Evolutionary conservation across 345 rosid genomes (phyloP).

Genomic region (Euphorbia pulcherrima): DNA sequence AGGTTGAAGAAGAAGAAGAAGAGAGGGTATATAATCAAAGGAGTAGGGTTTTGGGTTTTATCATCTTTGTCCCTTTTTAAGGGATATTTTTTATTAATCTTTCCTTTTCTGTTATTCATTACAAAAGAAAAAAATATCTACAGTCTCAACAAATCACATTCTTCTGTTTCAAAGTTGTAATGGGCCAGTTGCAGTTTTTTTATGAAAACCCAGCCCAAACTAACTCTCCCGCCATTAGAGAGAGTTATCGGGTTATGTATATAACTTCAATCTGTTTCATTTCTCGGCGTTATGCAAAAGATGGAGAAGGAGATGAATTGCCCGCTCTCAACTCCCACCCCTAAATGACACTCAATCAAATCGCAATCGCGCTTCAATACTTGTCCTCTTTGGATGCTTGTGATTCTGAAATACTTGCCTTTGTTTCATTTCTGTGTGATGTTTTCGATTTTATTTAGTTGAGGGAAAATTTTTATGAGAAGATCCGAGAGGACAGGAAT

Average conservation of each 20-base stretch:
- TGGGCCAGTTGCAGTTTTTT: neutral
- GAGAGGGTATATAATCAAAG: neutral
- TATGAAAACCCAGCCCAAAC: neutral
- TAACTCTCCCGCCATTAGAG: neutral
- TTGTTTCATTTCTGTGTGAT: neutral
- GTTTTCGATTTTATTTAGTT: slow-evolving; percentile 37
- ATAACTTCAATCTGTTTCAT: neutral
- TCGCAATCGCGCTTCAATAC: slow-evolving; percentile 38
- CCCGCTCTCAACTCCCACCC: slow-evolving; percentile 2
- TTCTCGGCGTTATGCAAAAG: neutral
- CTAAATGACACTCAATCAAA: slow-evolving; percentile 40
- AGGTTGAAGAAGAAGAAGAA: slow-evolving; percentile 1
- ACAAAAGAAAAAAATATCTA: too few relatives aligned
- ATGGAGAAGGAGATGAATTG: slow-evolving; percentile 4
- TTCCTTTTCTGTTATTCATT: too few relatives aligned
- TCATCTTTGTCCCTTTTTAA: too few relatives aligned
- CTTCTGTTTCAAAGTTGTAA: too few relatives aligned
- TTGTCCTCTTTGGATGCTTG: slow-evolving; percentile 39
- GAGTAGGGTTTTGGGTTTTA: slow-evolving; percentile 40
- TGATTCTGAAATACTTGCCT: neutral
- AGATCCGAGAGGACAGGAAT: slow-evolving; percentile 67
- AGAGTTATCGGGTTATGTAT: neutral
- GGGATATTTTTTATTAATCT: too few relatives aligned
- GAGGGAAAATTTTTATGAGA: slow-evolving; percentile 65
- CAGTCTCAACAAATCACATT: too few relatives aligned